A percentile compares a stretch with the other conserved stretches of the same genome.
These are phyloP conservation scores for Thalassiosira gravida DNA, from an alignment of 352 stramenopile genomes.

Conservation along the genomic window DNA sequence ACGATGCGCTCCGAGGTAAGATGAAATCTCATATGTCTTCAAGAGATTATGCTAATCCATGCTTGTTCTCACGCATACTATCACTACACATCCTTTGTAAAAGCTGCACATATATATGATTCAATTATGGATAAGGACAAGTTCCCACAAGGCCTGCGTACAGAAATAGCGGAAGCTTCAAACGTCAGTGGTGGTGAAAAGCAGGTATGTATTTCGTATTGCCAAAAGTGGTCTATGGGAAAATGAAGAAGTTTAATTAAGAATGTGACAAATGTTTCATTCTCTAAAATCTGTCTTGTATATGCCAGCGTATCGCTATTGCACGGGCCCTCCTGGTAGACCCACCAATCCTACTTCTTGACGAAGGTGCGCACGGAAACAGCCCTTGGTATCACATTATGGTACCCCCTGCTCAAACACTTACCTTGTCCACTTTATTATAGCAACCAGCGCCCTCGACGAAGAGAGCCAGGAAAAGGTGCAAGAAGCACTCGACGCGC, in stretches of 20 bases:
- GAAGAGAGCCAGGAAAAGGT: slow-evolving; percentile 95
- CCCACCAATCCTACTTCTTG: slow-evolving; percentile 58
- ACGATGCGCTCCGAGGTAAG: slow-evolving; percentile 92
- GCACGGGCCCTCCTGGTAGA: slow-evolving; percentile 94
- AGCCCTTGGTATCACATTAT: too few relatives aligned
- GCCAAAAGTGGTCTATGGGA: too few relatives aligned
- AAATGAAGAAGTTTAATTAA: too few relatives aligned
- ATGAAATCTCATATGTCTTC: slow-evolving; percentile 92
- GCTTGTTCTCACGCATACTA: too few relatives aligned
- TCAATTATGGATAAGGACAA: slow-evolving; percentile 91
- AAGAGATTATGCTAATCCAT: too few relatives aligned
- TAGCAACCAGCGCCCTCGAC: slow-evolving; percentile 87
- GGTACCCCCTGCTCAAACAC: too few relatives aligned
- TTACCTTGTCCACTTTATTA: not conserved
- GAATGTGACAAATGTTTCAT: too few relatives aligned
- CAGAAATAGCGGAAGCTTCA: slow-evolving; percentile 91
- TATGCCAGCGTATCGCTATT: slow-evolving; percentile 92
- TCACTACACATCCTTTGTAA: too few relatives aligned
- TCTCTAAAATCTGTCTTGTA: too few relatives aligned
- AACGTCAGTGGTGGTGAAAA: slow-evolving; percentile 96
- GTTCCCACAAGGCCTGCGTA: slow-evolving; percentile 95
- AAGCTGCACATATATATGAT: too few relatives aligned
- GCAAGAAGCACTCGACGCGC: slow-evolving; percentile 92
- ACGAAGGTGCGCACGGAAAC: not conserved
- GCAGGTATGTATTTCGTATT: slow-evolving; percentile 93